These are phyloP conservation scores for Fragilaria radians DNA, from an alignment of 108 stramenopile species.

Conservation along the genomic window DNA sequence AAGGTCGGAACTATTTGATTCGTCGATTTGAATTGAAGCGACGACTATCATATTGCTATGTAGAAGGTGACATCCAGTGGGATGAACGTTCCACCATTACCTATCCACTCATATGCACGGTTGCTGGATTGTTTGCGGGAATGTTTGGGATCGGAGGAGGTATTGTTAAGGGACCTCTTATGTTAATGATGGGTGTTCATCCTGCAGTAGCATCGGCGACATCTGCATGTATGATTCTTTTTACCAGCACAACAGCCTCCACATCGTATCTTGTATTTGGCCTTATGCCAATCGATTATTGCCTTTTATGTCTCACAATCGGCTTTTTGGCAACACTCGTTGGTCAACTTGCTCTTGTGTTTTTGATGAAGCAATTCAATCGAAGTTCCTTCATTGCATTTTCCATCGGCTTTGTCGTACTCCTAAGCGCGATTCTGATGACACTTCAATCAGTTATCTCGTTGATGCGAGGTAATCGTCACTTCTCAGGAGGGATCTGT, in stretches of 20 bases:
- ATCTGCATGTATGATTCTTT: constrained; percentile 73
- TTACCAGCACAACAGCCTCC: constrained; percentile 76
- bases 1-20: constrained; percentile 64
- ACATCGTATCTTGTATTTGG: constrained; percentile 71
- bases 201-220: constrained; percentile 72
- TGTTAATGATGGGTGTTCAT: constrained; percentile 74
- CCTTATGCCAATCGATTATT: constrained; percentile 54
- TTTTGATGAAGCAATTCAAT: constrained; percentile 50
- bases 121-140: constrained; percentile 86
- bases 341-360: constrained; percentile 56
- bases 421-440: constrained; percentile 40
- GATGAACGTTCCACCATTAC: constrained; percentile 50
- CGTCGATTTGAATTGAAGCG: constrained; percentile 58
- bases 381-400: constrained; percentile 77
- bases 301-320: constrained; percentile 40
- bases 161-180: constrained; percentile 87
- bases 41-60: constrained; percentile 65
- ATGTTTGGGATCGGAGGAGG: constrained; percentile 82
- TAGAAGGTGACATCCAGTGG: constrained; percentile 87
- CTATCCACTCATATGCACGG: constrained; percentile 72
- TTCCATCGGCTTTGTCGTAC: constrained; percentile 71
- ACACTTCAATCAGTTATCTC: constrained; percentile 46
- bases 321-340: constrained; percentile 57
- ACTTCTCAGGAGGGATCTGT: constrained; percentile 47
- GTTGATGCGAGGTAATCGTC: constrained; percentile 42